Percentiles rank a stretch among this genome's conserved stretches.
Conservation (phyloP, 805 yeast genomes). For the Metschnikowia shivogae region DNA sequence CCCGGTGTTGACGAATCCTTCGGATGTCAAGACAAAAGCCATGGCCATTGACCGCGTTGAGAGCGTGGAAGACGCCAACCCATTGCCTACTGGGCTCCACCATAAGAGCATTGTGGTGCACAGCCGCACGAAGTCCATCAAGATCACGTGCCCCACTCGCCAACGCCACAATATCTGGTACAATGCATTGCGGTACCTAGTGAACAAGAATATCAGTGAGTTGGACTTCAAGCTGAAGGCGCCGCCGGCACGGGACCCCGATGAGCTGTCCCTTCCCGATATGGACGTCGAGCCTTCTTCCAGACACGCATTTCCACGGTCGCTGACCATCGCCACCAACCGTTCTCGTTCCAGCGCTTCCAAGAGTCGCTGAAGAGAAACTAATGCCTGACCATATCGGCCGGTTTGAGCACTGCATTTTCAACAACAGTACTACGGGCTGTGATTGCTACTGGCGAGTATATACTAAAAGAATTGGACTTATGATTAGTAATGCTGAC, state of each 20-base stretch:
- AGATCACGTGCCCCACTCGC: constrained; percentile 82
- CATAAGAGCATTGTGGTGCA: constrained; percentile 78
- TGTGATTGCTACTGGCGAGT: too few species aligned
- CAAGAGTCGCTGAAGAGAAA: not conserved
- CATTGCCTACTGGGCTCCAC: constrained; percentile 83
- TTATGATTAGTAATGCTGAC: too few species aligned
- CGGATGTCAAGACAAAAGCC: constrained; percentile 65
- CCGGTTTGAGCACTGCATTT: too few species aligned
- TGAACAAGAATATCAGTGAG: constrained; percentile 62
- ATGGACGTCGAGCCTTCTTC: constrained; percentile 14
- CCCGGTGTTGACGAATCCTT: constrained; percentile 70
- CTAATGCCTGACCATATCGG: too few species aligned
- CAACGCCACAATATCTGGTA: constrained; percentile 90
- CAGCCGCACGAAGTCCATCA: constrained; percentile 61
- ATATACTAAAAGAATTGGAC: too few species aligned
- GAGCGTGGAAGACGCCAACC: constrained; percentile 78
- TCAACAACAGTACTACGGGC: too few species aligned
- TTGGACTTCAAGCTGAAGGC: constrained; percentile 35
- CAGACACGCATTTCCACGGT: constrained; percentile 18
- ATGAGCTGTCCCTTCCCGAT: constrained; percentile 7
- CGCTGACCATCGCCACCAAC: constrained; percentile 12
- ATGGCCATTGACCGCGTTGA: constrained; percentile 77
- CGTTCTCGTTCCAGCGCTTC: constrained; percentile 6
- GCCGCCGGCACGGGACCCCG: constrained; percentile 1
- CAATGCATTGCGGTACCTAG: constrained; percentile 71